Evolutionary conservation across 441 rosid species (phyloP), one percentile per base, ranked within the genome.

Genomic region (Brassica balearica): DNA sequence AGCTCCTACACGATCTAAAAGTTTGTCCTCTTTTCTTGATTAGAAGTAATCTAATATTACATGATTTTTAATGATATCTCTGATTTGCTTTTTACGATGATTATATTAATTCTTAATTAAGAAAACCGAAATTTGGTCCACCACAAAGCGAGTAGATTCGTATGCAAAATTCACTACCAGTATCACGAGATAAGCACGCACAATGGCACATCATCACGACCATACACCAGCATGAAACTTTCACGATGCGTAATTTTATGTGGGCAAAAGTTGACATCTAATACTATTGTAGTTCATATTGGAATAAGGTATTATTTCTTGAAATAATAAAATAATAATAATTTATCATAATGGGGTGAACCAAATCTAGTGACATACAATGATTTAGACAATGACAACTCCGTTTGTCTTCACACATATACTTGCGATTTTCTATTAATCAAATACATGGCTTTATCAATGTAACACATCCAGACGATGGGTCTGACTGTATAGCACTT

Each of bases 311-410:
- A 74, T 27, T 74, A 55, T 74, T 55, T 74, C 12, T 67, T 61
- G 12, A 38, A 59, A 68, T 58, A 48, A 67, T 59, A 51, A 15
- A 56, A 23, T 20, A 73, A 65, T 60, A 0, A 6, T 23, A 65
- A 10, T 61, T 15, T 53, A 6, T 66, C 4, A 41, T 19, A 74
- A 72, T 80, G 82, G 79, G 72, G 55, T 14, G 79, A 74, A 43
- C 72, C 79, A 80, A 74, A 80, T 80, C 82, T 80, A 80, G 68
- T 79, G 79, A 79, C 75, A 74, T 64, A 38, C 65, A 61, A 61
- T 61, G 38, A 12, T 23, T 23, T 46, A 60, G 51, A 67, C 7
- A 73, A 11, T 78, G 69, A 60, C 81, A 48, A 51, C 77, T 6
- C 48, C 19, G 2, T 67, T 60, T 78, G 82, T 78, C 77, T 64